Conservation (phyloP, 1,139 yeast species). For the Suhomyces terraborum region DNA sequence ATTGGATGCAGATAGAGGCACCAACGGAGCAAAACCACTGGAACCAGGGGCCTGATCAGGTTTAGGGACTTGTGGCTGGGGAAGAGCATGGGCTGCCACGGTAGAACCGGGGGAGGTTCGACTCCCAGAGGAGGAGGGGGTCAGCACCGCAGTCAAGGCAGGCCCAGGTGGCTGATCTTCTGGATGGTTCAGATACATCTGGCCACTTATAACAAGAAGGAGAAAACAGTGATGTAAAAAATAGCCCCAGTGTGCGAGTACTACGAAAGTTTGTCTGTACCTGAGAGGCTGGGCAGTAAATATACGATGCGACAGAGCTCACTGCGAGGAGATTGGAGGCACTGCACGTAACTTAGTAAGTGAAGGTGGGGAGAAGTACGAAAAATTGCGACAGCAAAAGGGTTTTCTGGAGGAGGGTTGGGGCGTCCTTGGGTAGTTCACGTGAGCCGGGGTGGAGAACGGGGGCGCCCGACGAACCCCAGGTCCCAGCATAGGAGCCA, state of each 20-base stretch:
- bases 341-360: not conserved
- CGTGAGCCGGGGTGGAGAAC: too few species aligned
- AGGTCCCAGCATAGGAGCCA: too few species aligned
- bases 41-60: not conserved
- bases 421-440: too few species aligned
- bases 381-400: not conserved
- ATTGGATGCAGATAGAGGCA: conserved; percentile 6
- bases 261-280: conserved; percentile 10
- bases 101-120: not conserved
- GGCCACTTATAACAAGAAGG: not conserved
- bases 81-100: not conserved
- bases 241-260: conserved; percentile 7
- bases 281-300: conserved; percentile 15
- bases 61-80: not conserved
- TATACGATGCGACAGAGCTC: conserved; percentile 14
- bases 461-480: too few species aligned
- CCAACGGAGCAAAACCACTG: conserved; percentile 8
- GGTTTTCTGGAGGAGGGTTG: too few species aligned
- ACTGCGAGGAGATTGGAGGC: conserved; percentile 8
- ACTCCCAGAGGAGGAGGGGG: not conserved
- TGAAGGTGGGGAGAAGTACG: not conserved
- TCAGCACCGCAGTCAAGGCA: not conserved
- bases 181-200: conserved; percentile 10
- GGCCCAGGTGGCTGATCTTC: conserved; percentile 11
- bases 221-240: conserved; percentile 10